Evolutionary conservation across 73 alveolate species (phyloP).

Genomic region (Paraurostyla sp.): DNA sequence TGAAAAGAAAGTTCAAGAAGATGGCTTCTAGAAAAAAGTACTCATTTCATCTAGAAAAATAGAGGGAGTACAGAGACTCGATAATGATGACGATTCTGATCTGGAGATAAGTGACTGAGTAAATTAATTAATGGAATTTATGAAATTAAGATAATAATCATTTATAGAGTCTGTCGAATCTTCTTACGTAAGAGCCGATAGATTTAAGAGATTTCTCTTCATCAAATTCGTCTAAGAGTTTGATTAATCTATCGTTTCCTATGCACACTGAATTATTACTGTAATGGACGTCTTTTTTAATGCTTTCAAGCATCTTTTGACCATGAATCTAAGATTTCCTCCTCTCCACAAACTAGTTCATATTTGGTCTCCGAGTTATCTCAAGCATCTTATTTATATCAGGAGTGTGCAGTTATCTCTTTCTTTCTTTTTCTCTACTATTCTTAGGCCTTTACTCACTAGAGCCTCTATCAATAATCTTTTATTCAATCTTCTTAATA

Average conservation of each 20-base stretch:
- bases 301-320: background rate
- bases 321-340: slow-evolving; percentile 1
- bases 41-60: too few species aligned
- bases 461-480: background rate
- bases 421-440: background rate
- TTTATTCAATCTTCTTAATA: background rate
- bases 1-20: too few species aligned
- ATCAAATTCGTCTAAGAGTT: background rate
- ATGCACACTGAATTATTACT: background rate
- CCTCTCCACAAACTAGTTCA: background rate
- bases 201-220: background rate
- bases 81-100: too few species aligned
- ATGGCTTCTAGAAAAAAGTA: too few species aligned
- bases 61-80: too few species aligned
- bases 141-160: too few species aligned
- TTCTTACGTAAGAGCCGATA: background rate
- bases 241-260: background rate
- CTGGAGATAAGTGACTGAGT: too few species aligned
- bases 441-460: too few species aligned
- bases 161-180: background rate
- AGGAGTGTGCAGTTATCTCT: background rate
- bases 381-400: background rate
- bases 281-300: background rate
- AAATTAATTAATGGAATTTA: too few species aligned
- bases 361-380: background rate